Evolutionary conservation across 345 rosid species (phyloP).

Genomic region (Acer yangbiense): DNA sequence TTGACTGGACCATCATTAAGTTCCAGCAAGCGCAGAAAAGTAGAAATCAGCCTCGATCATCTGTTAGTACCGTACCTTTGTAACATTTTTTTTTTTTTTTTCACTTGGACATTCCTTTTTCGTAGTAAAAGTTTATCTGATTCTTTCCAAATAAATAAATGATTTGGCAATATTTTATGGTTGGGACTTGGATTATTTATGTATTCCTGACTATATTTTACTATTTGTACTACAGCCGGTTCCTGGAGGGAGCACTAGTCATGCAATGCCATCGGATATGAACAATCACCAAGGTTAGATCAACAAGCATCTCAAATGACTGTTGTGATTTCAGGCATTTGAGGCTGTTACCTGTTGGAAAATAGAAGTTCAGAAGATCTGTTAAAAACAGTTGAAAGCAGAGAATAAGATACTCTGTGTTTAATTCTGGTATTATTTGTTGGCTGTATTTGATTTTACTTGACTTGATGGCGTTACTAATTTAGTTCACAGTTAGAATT

Average conservation of each 20-base stretch:
- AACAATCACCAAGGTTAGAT: conserved; percentile 74
- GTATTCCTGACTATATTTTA: conserved; percentile 16
- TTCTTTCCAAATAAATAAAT: not conserved
- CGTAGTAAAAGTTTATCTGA: not conserved
- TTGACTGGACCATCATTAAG: conserved; percentile 97
- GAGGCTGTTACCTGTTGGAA: conserved; percentile 1
- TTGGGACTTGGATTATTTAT: not conserved
- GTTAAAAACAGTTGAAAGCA: not conserved
- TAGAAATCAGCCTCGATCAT: conserved; percentile 62
- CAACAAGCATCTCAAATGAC: conserved; percentile 20
- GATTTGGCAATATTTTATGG: not conserved
- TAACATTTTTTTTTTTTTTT: not conserved
- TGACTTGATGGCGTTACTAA: not conserved
- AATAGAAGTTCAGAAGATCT: conserved; percentile 9
- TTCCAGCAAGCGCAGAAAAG: conserved; percentile 76
- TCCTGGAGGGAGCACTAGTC: conserved; percentile 68
- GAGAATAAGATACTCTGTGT: not conserved
- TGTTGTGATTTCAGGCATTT: conserved; percentile 18
- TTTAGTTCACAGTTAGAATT: not conserved
- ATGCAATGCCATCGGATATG: conserved; percentile 48
- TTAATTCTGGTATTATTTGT: conserved; percentile 6
- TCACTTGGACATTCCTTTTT: not conserved
- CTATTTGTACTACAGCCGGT: conserved; percentile 47
- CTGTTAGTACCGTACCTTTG: conserved; percentile 49
- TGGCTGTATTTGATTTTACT: conserved; percentile 9